Conservation (phyloP, 768 basidiomycete species). For the Daedalea quercina region DNA sequence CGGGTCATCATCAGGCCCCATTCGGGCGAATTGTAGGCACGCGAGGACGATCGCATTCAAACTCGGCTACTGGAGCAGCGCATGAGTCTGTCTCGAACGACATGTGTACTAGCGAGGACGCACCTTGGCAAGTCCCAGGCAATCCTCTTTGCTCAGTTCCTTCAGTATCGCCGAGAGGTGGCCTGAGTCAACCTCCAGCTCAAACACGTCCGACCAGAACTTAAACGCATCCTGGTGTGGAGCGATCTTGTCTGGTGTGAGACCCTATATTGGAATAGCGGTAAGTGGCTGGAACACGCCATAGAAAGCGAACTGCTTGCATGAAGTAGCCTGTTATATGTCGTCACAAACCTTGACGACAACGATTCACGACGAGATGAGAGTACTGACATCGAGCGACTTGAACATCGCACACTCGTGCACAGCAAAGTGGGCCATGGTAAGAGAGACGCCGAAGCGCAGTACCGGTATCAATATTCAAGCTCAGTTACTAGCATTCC, state of each 20-base stretch:
- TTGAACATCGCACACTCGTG: not conserved
- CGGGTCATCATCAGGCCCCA: slow-evolving; percentile 26
- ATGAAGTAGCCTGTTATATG: slow-evolving; percentile 45
- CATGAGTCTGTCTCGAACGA: not conserved
- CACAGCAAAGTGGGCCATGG: not conserved
- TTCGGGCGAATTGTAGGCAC: slow-evolving; percentile 36
- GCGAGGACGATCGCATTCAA: slow-evolving; percentile 39
- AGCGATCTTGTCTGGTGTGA: slow-evolving; percentile 34
- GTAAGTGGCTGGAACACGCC: not conserved
- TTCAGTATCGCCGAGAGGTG: slow-evolving; percentile 37
- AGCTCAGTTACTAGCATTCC: no score
- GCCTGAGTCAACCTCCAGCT: slow-evolving; percentile 43
- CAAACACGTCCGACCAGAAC: slow-evolving; percentile 50
- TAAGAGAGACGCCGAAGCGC: no score
- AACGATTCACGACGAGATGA: slow-evolving; percentile 15
- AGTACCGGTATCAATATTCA: no score
- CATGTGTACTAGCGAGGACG: slow-evolving; percentile 1
- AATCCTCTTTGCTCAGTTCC: slow-evolving; percentile 41
- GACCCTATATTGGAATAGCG: slow-evolving; percentile 27
- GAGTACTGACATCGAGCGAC: not conserved
- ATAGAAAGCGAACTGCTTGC: slow-evolving; percentile 13
- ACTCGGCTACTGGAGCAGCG: slow-evolving; percentile 38
- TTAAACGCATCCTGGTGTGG: slow-evolving; percentile 36
- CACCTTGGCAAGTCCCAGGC: slow-evolving; percentile 47
- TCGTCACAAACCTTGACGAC: slow-evolving; percentile 40